Base-by-base conservation (phyloP, 1,284 basidiomycete genomes). In the Ganoderma meredithae region DNA sequence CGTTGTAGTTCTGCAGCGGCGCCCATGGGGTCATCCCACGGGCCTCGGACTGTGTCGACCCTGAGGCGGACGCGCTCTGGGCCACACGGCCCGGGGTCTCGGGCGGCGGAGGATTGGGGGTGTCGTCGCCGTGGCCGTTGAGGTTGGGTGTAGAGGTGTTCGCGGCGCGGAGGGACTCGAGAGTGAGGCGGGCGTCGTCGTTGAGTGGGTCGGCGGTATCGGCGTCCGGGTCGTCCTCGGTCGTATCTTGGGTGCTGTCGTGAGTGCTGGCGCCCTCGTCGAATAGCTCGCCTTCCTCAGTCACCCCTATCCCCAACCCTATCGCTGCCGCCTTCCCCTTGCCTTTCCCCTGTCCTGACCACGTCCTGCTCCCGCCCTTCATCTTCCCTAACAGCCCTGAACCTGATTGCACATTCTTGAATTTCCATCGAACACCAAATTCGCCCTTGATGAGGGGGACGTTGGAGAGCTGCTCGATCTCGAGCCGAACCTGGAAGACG, bases 371-470 rank as follows among this genome's bases (percentile, higher is more conserved):
- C 59, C 69, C 75, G 19, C n/a, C 58, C 74, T 75, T 77, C 77
- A 78, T 82, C 76, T 80, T 81, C 60, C 80, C 71, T 19, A 83
- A 76, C 58, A 82, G 73, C 41, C 78, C 77, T 12, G 83, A 79
- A 2, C 83, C 78, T 17, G 81, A 79, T 47, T 86, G 84, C 17
- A 88, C 87, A 71, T 88, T 84, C 80, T 90, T 91, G 80, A 95
- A 86, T 77, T 88, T 90, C 93, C 93, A 95, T 60, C 86, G 84
- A 47, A 91, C 86, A 17, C 84, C 88, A 75, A 95, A 95, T 74
- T 93, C 85, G 70, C 94, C 94, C 49, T 82, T 81, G 60, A 95
- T 88, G 69, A 94, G 86, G 0, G 94, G 93, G 0, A 95, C 89
- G 74, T 89, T 92, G 53, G 86, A 84, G 39, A 95, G 85, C 73